Conservation (phyloP, 768 basidiomycete genomes). For the Boletus vermiculosoides region DNA sequence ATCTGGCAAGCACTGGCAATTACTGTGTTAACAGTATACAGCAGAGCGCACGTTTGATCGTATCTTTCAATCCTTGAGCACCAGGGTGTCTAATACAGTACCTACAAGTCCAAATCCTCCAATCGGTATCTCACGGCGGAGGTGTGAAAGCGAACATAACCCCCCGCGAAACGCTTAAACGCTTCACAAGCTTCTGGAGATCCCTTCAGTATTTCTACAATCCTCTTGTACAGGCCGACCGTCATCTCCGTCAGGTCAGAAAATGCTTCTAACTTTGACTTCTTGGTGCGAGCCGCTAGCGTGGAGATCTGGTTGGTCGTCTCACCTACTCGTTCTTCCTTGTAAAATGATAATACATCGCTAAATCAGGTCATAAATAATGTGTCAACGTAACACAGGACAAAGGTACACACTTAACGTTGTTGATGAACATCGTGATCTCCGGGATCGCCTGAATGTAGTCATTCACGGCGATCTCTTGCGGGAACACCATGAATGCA, state of each 20-base stretch:
- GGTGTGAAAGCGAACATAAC: constrained; percentile 31
- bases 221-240: constrained; percentile 21
- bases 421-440: constrained; percentile 33
- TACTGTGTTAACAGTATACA: not conserved
- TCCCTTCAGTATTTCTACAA: constrained; percentile 24
- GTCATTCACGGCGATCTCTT: constrained; percentile 30
- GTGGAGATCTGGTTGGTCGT: too few relatives aligned
- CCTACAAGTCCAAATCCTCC: constrained; percentile 17
- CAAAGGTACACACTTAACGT: constrained; percentile 35
- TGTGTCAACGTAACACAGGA: not conserved
- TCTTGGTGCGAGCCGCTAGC: constrained; percentile 23
- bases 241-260: constrained; percentile 9
- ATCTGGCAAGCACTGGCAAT: not conserved
- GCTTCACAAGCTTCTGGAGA: constrained; percentile 19
- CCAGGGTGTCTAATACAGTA: not conserved
- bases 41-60: not conserved
- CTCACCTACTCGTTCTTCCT: too few relatives aligned
- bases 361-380: constrained; percentile 19
- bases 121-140: constrained; percentile 26
- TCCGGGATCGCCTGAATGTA: too few relatives aligned
- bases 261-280: constrained; percentile 30
- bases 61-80: not conserved
- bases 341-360: too few relatives aligned
- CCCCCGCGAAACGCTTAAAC: constrained; percentile 14
- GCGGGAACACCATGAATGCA: constrained; percentile 36